Conservation (phyloP, 2,329 filamentous ascomycete genomes). For the Cercospora berteroae region DNA sequence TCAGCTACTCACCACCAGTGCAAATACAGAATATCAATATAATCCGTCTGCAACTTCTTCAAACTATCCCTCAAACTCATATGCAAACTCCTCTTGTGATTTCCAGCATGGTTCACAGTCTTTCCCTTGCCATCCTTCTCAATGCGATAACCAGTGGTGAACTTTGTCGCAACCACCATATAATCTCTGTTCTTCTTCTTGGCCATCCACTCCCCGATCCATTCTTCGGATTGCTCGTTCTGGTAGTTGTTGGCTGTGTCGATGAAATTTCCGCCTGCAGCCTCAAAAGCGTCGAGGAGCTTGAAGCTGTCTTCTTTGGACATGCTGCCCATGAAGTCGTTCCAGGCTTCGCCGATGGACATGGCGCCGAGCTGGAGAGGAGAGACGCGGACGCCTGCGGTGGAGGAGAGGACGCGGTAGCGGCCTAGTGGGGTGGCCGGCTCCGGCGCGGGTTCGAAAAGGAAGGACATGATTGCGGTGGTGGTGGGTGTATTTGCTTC, state of each 20-base stretch:
- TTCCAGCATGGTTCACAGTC: slow-evolving; percentile 59
- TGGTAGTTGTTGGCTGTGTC: slow-evolving; percentile 42
- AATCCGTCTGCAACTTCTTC: slow-evolving; percentile 62
- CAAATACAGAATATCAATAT: slow-evolving; percentile 58
- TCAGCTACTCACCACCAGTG: slow-evolving; percentile 38
- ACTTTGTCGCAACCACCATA: slow-evolving; percentile 46
- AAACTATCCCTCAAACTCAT: slow-evolving; percentile 45
- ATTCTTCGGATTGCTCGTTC: slow-evolving; percentile 43
- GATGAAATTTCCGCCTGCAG: slow-evolving; percentile 39
- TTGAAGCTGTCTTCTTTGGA: slow-evolving; percentile 60
- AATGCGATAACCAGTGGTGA: slow-evolving; percentile 33
- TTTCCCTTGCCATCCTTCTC: slow-evolving; percentile 50
- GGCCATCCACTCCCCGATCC: slow-evolving; percentile 48
- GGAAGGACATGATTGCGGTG: slow-evolving; percentile 20
- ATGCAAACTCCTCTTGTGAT: slow-evolving; percentile 61
- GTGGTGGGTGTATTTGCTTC: neutral
- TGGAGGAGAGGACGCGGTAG: slow-evolving; percentile 53
- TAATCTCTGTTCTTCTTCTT: slow-evolving; percentile 37
- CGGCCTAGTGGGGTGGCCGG: slow-evolving; percentile 57
- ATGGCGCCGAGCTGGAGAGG: slow-evolving; percentile 58
- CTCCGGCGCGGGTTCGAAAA: slow-evolving; percentile 37
- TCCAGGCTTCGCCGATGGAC: slow-evolving; percentile 63
- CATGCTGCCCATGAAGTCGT: slow-evolving; percentile 60
- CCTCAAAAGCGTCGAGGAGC: slow-evolving; percentile 46
- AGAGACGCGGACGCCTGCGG: slow-evolving; percentile 49